These are phyloP conservation scores for Pyrenochaeta sp. DNA, from an alignment of 2,329 filamentous ascomycete genomes.

Conservation along the genomic window DNA sequence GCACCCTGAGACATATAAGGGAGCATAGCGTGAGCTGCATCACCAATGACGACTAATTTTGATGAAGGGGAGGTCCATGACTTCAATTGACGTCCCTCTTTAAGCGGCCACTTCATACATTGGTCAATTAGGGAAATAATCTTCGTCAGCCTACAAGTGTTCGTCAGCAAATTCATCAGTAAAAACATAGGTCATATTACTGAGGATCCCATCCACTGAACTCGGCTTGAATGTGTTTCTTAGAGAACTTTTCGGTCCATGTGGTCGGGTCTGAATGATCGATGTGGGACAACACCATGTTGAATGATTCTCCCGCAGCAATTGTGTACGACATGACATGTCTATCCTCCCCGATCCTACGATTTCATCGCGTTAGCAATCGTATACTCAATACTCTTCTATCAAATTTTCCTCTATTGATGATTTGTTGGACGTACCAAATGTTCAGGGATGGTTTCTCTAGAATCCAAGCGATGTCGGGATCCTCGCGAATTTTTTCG, in stretches of 20 bases:
- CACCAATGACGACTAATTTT: constrained; percentile 30
- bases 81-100: constrained; percentile 15
- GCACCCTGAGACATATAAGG: constrained; percentile 56
- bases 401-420: too few species aligned
- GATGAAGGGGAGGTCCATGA: constrained; percentile 19
- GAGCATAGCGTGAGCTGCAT: constrained; percentile 36
- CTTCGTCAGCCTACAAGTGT: constrained; percentile 31
- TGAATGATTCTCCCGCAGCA: constrained; percentile 64
- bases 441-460: constrained; percentile 24
- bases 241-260: constrained; percentile 59
- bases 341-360: constrained; percentile 51
- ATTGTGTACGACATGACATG: constrained; percentile 60
- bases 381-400: background rate
- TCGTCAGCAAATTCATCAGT: background rate
- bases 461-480: constrained; percentile 29
- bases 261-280: constrained; percentile 65
- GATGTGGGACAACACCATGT: constrained; percentile 70
- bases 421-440: constrained; percentile 15
- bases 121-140: constrained; percentile 34
- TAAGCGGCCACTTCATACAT: constrained; percentile 36
- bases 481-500: constrained; percentile 53
- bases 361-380: constrained; percentile 14
- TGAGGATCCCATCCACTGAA: constrained; percentile 71
- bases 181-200: constrained; percentile 23
- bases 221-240: constrained; percentile 67